phyloP scores from a whole-genome alignment of 2,329 filamentous ascomycete species.

The Aspergillus glaucus region DNA sequence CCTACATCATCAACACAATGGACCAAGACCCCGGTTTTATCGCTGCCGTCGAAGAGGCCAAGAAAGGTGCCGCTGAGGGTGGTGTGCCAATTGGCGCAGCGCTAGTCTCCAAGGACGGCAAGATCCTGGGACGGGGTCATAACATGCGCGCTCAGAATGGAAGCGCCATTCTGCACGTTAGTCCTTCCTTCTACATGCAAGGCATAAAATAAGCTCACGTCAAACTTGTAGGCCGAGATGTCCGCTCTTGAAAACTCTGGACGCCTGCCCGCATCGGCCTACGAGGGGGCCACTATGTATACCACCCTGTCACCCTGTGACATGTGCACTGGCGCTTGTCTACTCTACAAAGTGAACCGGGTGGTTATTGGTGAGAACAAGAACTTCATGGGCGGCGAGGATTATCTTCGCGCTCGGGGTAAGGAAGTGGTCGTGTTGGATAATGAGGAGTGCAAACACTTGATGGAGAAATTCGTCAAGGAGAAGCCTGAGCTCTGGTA shows the following conservation, averaged over 20 bases:
- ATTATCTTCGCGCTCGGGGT: constrained; percentile 60
- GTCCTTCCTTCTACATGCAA: constrained; percentile 15
- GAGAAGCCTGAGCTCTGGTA: constrained; percentile 68
- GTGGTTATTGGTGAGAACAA: constrained; percentile 75
- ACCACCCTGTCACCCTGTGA: constrained; percentile 74
- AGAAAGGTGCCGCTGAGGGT: constrained; percentile 49
- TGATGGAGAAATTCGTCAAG: constrained; percentile 68
- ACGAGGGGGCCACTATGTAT: constrained; percentile 72
- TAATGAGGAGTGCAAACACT: constrained; percentile 56
- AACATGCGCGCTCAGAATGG: constrained; percentile 70
- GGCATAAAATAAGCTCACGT: not conserved
- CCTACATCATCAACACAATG: constrained; percentile 16
- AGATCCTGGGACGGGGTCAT: constrained; percentile 64
- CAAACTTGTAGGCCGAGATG: constrained; percentile 58
- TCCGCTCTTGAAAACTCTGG: constrained; percentile 69
- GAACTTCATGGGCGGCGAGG: constrained; percentile 67
- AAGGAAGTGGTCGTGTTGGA: constrained; percentile 68
- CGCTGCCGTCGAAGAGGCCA: constrained; percentile 53
- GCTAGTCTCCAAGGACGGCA: constrained; percentile 63
- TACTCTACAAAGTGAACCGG: constrained; percentile 67
- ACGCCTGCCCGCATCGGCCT: constrained; percentile 61
- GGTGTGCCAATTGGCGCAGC: constrained; percentile 55
- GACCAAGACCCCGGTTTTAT: constrained; percentile 48
- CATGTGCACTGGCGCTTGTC: constrained; percentile 74
- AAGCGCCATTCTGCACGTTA: constrained; percentile 65